Evolutionary conservation across 371 early-diverging fungal genomes (phyloP), one percentile per base, ranked within the genome.

Genomic region (Rhizopus microsporus): DNA sequence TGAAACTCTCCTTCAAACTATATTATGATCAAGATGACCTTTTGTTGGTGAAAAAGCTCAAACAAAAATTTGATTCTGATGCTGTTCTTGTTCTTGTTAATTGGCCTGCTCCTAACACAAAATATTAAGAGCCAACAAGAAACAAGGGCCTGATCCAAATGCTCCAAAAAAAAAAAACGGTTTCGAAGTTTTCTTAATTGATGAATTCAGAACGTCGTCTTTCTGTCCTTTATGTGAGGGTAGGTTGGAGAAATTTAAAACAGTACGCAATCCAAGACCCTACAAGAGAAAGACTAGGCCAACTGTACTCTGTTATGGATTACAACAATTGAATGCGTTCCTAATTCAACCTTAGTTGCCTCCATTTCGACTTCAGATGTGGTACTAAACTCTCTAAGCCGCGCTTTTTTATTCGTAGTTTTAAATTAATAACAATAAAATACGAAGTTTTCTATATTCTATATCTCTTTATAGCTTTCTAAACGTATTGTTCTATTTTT

Each of bases 41-140:
- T n/a, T 13, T n/a, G 31, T 42, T 53, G 32, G 53, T 42, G 7
- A n/a, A n/a, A n/a, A n/a, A n/a, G n/a, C n/a, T n/a, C n/a, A n/a
- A n/a, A n/a, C n/a, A n/a, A n/a, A n/a, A 9, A 16, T 57, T 49
- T 32, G 57, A 31, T 1, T n/a, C 35, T 15, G 50, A 57, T 17
- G 1, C 57, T 8, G 16, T 57, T 0, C n/a, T 57, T 5, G 9
- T 57, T 15, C 8, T 49, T 5, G 57, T 40, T 6, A 23, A 40
- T 43, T 50, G 58, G 58, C 50, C 43, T 15, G 40, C 58, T 10
- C 50, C 43, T 10, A 30, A 57, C 33, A 12, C 23, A 6, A 43
- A 43, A 16, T 57, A 35, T 43, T 51, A 57, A 4, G 58, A 57
- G 17, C 43, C 51, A 42, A 57, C 48, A 2, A 15, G 44, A 12